phyloP scores from a whole-genome alignment of 1,139 yeast species.

The Nakaseomyces kungkrabaensis region DNA sequence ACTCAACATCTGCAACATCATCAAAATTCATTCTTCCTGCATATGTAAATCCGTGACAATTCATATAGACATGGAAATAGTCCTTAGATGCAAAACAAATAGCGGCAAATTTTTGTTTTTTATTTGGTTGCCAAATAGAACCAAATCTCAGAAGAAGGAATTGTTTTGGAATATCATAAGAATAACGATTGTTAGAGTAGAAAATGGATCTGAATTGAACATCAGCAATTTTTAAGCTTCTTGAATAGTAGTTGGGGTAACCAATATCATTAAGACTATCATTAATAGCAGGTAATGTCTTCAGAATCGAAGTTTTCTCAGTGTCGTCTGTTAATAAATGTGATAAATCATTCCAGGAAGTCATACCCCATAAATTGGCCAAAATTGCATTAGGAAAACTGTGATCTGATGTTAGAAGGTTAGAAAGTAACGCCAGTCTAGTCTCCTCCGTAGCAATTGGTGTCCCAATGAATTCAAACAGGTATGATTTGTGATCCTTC shows the following conservation, averaged over 20 bases:
- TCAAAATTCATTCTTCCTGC: constrained; percentile 42
- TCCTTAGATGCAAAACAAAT: constrained; percentile 56
- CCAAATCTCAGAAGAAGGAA: constrained; percentile 55
- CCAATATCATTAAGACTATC: constrained; percentile 3
- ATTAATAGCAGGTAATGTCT: constrained; percentile 3
- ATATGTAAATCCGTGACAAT: constrained; percentile 67
- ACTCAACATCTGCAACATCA: constrained; percentile 51
- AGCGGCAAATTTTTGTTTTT: constrained; percentile 62
- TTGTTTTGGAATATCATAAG: constrained; percentile 36
- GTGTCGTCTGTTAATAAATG: constrained; percentile 23
- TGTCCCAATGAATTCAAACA: constrained; percentile 32
- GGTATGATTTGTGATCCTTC: constrained; percentile 9
- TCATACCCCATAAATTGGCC: constrained; percentile 89
- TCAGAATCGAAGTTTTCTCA: neutral
- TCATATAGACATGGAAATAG: constrained; percentile 56
- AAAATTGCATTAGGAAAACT: constrained; percentile 69
- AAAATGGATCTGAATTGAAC: constrained; percentile 73
- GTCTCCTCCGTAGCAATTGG: constrained; percentile 75
- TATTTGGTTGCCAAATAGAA: constrained; percentile 61
- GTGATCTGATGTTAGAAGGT: constrained; percentile 46
- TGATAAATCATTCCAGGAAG: constrained; percentile 66
- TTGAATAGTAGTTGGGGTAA: constrained; percentile 62
- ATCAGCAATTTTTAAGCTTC: constrained; percentile 50
- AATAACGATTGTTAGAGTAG: constrained; percentile 28
- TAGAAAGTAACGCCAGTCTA: constrained; percentile 57